Percentiles rank a stretch among this genome's conserved stretches.
Conservation (phyloP, 768 basidiomycete genomes). For the Coprinopsis cinerea region DNA sequence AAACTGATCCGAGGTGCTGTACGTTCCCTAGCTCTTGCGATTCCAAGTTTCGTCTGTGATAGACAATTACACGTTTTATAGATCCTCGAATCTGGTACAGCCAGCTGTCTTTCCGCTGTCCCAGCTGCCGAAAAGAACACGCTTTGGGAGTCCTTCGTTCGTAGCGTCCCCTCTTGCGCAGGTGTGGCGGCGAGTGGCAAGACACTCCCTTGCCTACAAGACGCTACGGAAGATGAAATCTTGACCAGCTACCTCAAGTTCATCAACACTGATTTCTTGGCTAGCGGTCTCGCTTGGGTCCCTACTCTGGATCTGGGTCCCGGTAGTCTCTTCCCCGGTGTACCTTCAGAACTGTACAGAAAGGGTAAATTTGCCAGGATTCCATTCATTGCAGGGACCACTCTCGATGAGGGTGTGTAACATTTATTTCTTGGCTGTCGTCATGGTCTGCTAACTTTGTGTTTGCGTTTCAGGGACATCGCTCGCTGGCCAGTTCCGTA, state of each 20-base stretch:
- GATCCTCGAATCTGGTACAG: slow-evolving; percentile 41
- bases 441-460: neutral
- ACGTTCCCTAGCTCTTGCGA: no score
- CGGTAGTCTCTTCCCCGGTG: slow-evolving; percentile 32
- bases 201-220: slow-evolving; percentile 30
- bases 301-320: slow-evolving; percentile 37
- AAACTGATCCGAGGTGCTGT: slow-evolving; percentile 29
- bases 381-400: slow-evolving; percentile 41
- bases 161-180: slow-evolving; percentile 28
- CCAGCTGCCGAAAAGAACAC: slow-evolving; percentile 23
- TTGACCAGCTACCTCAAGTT: slow-evolving; percentile 4
- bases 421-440: neutral
- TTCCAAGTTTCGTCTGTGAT: neutral
- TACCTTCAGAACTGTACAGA: slow-evolving; percentile 28
- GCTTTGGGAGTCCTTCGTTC: slow-evolving; percentile 35
- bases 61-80: neutral
- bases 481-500: slow-evolving; percentile 23
- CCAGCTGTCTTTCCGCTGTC: slow-evolving; percentile 29
- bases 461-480: slow-evolving; percentile 28
- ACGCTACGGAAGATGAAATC: slow-evolving; percentile 20
- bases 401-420: neutral
- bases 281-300: slow-evolving; percentile 23
- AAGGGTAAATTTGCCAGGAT: slow-evolving; percentile 26
- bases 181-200: slow-evolving; percentile 18
- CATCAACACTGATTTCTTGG: slow-evolving; percentile 12